Conservation (phyloP, 208 protist species). For the Leptomonas seymouri region DNA sequence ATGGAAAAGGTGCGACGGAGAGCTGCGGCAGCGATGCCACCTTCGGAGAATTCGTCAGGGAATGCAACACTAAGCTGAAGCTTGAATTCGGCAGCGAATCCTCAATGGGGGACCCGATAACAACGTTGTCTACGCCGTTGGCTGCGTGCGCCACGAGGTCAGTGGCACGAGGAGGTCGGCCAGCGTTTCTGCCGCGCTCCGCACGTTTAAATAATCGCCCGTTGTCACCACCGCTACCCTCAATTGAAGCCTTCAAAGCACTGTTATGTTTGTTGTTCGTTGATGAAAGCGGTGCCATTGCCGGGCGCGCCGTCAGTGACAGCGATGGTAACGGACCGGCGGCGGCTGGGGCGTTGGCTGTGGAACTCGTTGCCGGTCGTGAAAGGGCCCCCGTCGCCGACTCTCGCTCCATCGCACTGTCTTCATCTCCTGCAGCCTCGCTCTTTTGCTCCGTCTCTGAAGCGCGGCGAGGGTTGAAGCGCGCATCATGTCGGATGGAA, state of each 20-base stretch:
- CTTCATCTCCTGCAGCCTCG: background rate
- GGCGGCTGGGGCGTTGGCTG: background rate
- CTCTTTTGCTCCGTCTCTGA: too few relatives aligned
- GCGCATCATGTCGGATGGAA: conserved; percentile 15
- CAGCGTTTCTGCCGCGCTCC: background rate
- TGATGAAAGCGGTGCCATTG: too few relatives aligned
- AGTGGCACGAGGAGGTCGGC: conserved; percentile 3
- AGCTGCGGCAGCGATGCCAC: background rate
- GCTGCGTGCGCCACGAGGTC: background rate
- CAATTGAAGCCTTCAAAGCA: background rate
- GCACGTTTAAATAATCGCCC: background rate
- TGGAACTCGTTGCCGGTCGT: conserved; percentile 4
- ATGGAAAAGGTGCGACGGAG: background rate
- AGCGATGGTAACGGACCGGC: background rate
- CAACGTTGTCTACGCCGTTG: background rate
- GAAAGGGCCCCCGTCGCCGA: background rate
- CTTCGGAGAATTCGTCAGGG: background rate
- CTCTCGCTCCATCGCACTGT: background rate
- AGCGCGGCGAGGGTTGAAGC: background rate
- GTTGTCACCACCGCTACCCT: background rate
- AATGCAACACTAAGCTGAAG: conserved; percentile 7
- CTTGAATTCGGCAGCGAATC: background rate
- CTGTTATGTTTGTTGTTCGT: background rate
- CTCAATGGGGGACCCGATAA: background rate
- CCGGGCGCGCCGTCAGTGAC: background rate